Evolutionary conservation across 129 eudicot genomes (phyloP), one percentile per base, ranked within the genome.

Genomic region (Logfia minima): DNA sequence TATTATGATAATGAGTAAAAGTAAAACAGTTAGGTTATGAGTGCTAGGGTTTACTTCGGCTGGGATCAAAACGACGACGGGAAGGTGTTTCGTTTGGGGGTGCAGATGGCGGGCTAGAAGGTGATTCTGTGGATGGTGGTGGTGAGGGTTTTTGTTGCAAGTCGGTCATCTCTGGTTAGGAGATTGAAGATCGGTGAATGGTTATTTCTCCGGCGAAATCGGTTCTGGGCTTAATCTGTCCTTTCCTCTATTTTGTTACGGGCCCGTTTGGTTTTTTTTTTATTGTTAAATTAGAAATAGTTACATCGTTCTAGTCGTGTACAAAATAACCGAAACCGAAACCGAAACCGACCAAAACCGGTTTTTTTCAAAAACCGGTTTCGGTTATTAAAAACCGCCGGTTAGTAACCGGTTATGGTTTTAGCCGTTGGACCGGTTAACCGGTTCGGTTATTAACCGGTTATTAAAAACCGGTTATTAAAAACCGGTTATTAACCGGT

Each of bases 21-120:
- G 16, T 28, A 19, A 61, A 70, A 43, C 7, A 59, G 53, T 39
- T 8, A 24, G 35, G 14, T 45, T 4, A 31, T 43, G 29, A 62
- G 68, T 53, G 55, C 56, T 59, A 69, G 43, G 37, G 68, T 14
- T 82, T 82, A 82, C 85, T 77, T 26, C 85, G 70, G 75, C 82
- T 77, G 64, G 85, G 82, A 59, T 82, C 85, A 24, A 82, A 82
- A 55, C 75, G 82, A 75, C 32, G 77, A 37, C 51, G 74, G 59
- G 76, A 68, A 69, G 32, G 53, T 45, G 5, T 64, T 24, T 39
- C 58, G 71, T 55, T 66, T 13, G 75, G 58, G 28, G 79, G 78
- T 58, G 81, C 34, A 23, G 85, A 41, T 4, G 85, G 77, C 4
- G 68, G 73, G 8, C 14, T 65, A 72, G 74, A 19, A 64, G 74